phyloP scores from a whole-genome alignment of 139 green algal genomes.

The Desmodesmus armatus region DNA sequence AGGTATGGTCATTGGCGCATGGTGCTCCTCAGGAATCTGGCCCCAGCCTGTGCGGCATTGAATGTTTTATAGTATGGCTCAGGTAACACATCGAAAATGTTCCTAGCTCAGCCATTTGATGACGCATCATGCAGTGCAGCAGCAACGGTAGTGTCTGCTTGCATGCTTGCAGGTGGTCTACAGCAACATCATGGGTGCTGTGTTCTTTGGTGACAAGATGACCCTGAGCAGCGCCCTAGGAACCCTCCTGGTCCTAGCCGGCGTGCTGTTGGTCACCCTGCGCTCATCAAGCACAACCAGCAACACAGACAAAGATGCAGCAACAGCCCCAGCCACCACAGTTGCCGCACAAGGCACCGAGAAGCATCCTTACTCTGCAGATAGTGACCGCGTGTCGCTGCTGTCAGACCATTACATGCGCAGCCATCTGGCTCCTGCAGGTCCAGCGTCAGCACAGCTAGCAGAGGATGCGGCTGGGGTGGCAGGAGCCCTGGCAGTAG shows the following conservation, averaged over 20 bases:
- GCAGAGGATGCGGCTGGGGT: not conserved
- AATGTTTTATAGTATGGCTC: not conserved
- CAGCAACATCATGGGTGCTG: slow-evolving; percentile 16
- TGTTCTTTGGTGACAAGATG: slow-evolving; percentile 24
- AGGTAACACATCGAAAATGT: not conserved
- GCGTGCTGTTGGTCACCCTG: slow-evolving; percentile 25
- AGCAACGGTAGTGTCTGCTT: not conserved
- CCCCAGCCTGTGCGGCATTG: too few species aligned
- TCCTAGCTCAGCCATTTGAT: too few species aligned
- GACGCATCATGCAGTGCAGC: not conserved
- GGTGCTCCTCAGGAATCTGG: too few species aligned
- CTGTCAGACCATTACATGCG: too few species aligned
- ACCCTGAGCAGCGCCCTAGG: not conserved
- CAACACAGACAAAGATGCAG: not conserved
- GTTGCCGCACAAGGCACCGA: too few species aligned
- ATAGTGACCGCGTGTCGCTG: not conserved
- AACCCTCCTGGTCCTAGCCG: not conserved
- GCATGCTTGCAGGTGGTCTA: slow-evolving; percentile 29
- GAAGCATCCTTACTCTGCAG: too few species aligned
- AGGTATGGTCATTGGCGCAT: too few species aligned
- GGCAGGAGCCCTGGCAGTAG: not conserved
- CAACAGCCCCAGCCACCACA: not conserved
- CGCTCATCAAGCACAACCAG: not conserved
- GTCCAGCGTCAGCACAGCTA: not conserved
- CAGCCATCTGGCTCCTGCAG: too few species aligned